Base-by-base conservation (phyloP, 345 rosid species). In the Isatis tinctoria region DNA sequence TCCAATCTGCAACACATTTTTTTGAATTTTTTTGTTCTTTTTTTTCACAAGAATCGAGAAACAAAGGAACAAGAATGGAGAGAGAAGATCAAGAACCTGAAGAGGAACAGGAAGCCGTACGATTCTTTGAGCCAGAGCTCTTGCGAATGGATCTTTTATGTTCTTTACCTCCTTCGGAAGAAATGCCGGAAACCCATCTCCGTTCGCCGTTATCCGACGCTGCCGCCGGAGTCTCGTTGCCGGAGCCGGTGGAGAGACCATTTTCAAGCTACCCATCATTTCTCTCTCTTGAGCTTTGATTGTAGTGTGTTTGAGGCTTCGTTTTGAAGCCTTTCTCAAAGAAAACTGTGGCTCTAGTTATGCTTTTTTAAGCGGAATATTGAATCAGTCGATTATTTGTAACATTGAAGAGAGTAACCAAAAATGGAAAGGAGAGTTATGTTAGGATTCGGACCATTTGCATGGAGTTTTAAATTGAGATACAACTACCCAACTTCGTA, bases 141-240 rank as follows among this genome's bases (percentile, higher is more conserved):
- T 87, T 10, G 93, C 93, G 60, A 82, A 89, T 22, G 93, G 90
- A 54, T 93, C 98, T 80, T 69, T 90, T 77, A 93, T 89, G 43
- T 85, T 84, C 76, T 87, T 78, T 22, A 90, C 84, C 76, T 88
- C 89, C 70, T 83, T 87, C 0, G 97, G 97, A 48, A 93, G 88
- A 79, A 93, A 90, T 2, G 85, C 74, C 30, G 98, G 98, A 70
- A 90, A 88, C 76, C 81, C 85, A 74, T 51, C 78, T 11, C 47
- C 81, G 10, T 67, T 73, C 5, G 74, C 72, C 41, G 62, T 73
- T 72, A 60, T 22, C n/a, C 30, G 32, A 4, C 45, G 28, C 22
- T 10, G 10, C 4, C 41, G 68, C 59, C 60, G 74, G 72, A 30
- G 6, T 54, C 33, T 73, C 1, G 54, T 67, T 14, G 44, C 47